Percentiles rank a stretch among this genome's conserved stretches.
These are phyloP conservation scores for Suhomyces pyralidae DNA, from an alignment of 805 yeast genomes.

Conservation along the genomic window DNA sequence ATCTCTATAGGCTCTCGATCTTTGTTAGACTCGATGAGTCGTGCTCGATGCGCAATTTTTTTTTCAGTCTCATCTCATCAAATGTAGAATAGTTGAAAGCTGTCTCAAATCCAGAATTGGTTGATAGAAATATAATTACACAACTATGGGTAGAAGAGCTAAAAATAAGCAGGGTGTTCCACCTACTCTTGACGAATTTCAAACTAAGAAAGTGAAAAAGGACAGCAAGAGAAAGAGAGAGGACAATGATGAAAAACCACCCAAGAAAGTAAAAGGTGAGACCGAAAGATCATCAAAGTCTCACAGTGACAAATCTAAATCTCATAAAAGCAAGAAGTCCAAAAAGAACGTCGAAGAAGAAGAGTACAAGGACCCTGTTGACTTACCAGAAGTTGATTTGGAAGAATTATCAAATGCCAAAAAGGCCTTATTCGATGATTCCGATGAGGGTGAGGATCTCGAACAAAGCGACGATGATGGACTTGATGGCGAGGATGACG, in stretches of 20 bases:
- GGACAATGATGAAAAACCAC: slow-evolving; percentile 18
- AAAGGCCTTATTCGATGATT: slow-evolving; percentile 73
- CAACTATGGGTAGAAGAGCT: slow-evolving; percentile 83
- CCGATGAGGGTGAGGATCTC: slow-evolving; percentile 42
- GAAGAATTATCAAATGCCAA: slow-evolving; percentile 68
- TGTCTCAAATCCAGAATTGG: neutral
- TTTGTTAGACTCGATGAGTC: slow-evolving; percentile 1
- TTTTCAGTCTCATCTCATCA: slow-evolving; percentile 8
- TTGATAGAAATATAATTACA: neutral
- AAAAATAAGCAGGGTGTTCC: slow-evolving; percentile 93
- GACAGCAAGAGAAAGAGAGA: slow-evolving; percentile 11
- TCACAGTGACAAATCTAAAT: slow-evolving; percentile 14
- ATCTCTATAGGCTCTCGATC: neutral
- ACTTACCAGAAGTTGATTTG: slow-evolving; percentile 62
- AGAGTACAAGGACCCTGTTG: slow-evolving; percentile 29
- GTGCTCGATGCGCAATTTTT: slow-evolving; percentile 18
- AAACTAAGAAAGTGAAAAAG: slow-evolving; percentile 30
- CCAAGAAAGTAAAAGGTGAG: slow-evolving; percentile 13
- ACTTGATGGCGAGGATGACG: slow-evolving; percentile 30
- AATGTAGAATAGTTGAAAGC: neutral
- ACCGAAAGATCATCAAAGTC: slow-evolving; percentile 15
- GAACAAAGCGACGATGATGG: slow-evolving; percentile 49
- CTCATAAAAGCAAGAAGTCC: slow-evolving; percentile 20
- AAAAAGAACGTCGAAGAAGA: slow-evolving; percentile 30
- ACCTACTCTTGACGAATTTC: slow-evolving; percentile 83